A percentile compares a stretch with the other conserved stretches of the same genome.
Evolutionary conservation across 257 asterid genomes (phyloP).

Genomic region (Schizonepeta tenuifolia): DNA sequence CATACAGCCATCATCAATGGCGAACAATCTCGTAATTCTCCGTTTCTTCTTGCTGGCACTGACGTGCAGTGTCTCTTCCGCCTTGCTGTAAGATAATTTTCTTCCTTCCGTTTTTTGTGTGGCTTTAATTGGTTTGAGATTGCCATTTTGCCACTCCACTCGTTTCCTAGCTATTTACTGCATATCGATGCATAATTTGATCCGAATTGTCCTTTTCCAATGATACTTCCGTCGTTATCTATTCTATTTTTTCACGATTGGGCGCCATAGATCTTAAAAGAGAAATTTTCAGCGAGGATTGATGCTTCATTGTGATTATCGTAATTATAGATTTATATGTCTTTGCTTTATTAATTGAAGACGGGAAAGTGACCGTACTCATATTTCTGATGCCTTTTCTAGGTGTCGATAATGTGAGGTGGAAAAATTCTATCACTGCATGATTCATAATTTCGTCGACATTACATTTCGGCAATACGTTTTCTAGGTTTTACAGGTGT

Average conservation of each 20-base stretch:
- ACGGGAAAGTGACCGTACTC: background rate
- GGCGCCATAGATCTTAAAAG: no score
- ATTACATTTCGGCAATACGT: no score
- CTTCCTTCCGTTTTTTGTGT: background rate
- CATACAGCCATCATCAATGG: slow-evolving; percentile 47
- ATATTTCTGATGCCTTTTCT: background rate
- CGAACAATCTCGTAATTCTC: slow-evolving; percentile 42
- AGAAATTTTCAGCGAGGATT: background rate
- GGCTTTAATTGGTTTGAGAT: slow-evolving; percentile 1
- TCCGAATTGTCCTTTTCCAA: slow-evolving; percentile 14
- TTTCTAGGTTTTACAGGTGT: no score
- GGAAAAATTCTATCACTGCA: background rate
- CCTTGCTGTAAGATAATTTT: slow-evolving; percentile 50
- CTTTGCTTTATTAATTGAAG: background rate
- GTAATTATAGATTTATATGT: background rate
- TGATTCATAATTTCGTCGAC: no score
- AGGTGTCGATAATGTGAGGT: background rate
- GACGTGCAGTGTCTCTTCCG: slow-evolving; percentile 34
- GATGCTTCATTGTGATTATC: background rate
- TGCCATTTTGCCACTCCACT: background rate
- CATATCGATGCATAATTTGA: slow-evolving; percentile 19
- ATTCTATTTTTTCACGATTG: background rate
- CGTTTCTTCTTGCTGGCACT: slow-evolving; percentile 38
- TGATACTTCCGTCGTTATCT: background rate
- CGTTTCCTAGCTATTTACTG: background rate